These are phyloP conservation scores for Closterium sp. DNA, from an alignment of 139 green algal species.

Conservation along the genomic window DNA sequence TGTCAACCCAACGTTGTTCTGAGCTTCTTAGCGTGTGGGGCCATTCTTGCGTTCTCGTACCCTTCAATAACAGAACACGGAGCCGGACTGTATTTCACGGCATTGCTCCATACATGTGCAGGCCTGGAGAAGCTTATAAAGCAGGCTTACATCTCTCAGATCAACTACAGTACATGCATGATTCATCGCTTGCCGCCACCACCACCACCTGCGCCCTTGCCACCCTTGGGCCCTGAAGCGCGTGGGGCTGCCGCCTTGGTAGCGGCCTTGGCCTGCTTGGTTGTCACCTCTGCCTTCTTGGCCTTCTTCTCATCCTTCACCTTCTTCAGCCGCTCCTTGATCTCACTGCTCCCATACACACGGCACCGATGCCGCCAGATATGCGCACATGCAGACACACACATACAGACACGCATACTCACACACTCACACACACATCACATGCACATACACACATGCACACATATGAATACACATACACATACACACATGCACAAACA, in stretches of 20 bases:
- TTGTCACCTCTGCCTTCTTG: slow-evolving; percentile 50
- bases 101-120: background rate
- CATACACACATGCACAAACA: too few species aligned
- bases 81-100: too few species aligned
- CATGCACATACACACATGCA: background rate
- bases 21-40: too few species aligned
- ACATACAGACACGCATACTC: background rate
- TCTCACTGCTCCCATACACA: slow-evolving; percentile 58
- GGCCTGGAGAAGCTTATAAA: background rate
- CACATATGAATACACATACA: background rate
- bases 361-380: background rate
- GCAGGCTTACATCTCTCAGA: background rate
- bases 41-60: too few species aligned
- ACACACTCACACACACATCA: background rate
- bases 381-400: background rate
- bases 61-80: too few species aligned
- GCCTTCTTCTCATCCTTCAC: slow-evolving; percentile 78
- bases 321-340: slow-evolving; percentile 97
- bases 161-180: background rate
- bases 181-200: slow-evolving; percentile 36
- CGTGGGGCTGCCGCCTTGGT: slow-evolving; percentile 11
- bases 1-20: too few species aligned
- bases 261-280: slow-evolving; percentile 39
- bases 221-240: slow-evolving; percentile 17
- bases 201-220: background rate